phyloP scores from a whole-genome alignment of 179 eudicot species.

The Beta corolliflora region DNA sequence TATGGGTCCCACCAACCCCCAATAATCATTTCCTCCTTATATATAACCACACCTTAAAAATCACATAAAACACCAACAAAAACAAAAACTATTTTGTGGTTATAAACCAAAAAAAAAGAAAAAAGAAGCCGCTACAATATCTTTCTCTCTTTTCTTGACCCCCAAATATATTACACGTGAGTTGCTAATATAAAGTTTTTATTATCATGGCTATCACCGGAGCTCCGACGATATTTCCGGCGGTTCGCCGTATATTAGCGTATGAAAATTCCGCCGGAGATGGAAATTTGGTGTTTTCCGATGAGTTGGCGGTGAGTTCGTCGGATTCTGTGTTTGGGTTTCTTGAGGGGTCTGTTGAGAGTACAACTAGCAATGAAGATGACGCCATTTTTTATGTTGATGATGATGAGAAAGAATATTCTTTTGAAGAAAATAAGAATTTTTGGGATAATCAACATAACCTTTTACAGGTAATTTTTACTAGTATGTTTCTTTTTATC shows the following conservation, averaged over 20 bases:
- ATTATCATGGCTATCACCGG: conserved; percentile 28
- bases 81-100: neutral
- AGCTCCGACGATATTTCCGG: conserved; percentile 39
- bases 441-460: conserved; percentile 60
- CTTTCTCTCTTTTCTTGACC: neutral
- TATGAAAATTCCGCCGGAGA: conserved; percentile 15
- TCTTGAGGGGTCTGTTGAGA: conserved; percentile 46
- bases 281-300: conserved; percentile 27
- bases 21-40: neutral
- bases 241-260: conserved; percentile 47
- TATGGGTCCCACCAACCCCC: conserved; percentile 6
- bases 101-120: neutral
- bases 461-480: conserved; percentile 39
- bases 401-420: conserved; percentile 35
- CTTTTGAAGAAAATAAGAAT: conserved; percentile 37
- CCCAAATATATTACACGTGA: neutral
- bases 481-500: neutral
- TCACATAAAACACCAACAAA: neutral
- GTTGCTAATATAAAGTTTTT: too few relatives aligned
- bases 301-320: conserved; percentile 47
- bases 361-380: conserved; percentile 14
- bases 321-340: conserved; percentile 71
- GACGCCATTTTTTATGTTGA: conserved; percentile 18
- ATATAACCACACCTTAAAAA: neutral
- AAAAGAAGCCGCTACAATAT: neutral